Conservation (phyloP, 1,284 basidiomycete genomes). For the Tylopilus microsporus region DNA sequence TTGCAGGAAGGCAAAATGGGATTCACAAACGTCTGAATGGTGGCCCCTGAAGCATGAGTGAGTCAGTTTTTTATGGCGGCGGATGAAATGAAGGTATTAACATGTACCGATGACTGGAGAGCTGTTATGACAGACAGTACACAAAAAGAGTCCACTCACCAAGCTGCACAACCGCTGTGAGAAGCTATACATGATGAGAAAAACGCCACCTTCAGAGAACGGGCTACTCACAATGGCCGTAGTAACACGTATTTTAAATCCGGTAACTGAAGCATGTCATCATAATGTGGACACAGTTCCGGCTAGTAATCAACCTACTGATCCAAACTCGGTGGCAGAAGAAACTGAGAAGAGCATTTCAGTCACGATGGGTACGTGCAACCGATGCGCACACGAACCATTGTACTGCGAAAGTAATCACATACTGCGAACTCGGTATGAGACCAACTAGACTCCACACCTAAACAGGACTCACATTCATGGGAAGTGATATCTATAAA, state of each 20-base stretch:
- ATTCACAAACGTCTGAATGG: conserved; percentile 3
- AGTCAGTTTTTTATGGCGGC: not conserved
- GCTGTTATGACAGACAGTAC: not conserved
- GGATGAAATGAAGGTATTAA: not conserved
- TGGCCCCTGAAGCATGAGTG: not conserved
- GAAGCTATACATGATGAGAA: not conserved
- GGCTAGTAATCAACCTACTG: not conserved
- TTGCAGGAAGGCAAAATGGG: not conserved
- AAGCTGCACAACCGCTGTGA: conserved; percentile 2
- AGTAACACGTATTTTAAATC: not conserved
- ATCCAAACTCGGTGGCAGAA: conserved; percentile 19
- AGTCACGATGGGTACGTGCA: not conserved
- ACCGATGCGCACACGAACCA: not conserved
- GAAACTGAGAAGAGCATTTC: not conserved
- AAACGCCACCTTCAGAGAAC: not conserved
- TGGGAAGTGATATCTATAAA: not conserved
- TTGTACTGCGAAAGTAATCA: conserved; percentile 10
- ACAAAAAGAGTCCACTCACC: not conserved
- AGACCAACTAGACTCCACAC: not conserved
- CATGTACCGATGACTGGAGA: conserved; percentile 7
- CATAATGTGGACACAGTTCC: too few species aligned
- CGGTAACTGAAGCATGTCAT: conserved; percentile 3
- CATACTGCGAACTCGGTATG: not conserved
- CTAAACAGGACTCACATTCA: conserved; percentile 2
- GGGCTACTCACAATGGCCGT: not conserved